Evolutionary conservation across 2,329 filamentous ascomycete species (phyloP), one percentile per base, ranked within the genome.

Genomic region (Zymoseptoria crescenta): DNA sequence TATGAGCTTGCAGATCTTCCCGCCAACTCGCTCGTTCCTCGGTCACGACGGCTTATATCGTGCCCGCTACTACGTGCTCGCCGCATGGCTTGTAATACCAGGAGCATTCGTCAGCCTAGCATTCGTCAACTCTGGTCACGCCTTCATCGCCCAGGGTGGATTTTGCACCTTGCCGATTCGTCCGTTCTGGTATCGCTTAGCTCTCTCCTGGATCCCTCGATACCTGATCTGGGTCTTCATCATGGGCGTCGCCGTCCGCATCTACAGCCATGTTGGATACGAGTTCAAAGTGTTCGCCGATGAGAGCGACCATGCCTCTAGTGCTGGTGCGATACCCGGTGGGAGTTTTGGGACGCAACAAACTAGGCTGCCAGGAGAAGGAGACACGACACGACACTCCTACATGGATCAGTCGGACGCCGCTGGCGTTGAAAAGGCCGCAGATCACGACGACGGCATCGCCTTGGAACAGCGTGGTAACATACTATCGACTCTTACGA

Each of bases 121-220:
- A 0, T 91, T 89, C 64, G 69, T 85, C 65, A 81, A 83, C 59
- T 74, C 75, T 4, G 70, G 72, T 2, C 68, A 72, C 1, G 83
- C 79, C 1, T 91, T 87, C 67, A 74, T 81, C 51, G 82, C 85
- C 21, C 80, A 83, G 54, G 86, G 85, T 1, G 81, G 84, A 20
- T 87, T 85, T 66, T 93, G 89, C 71, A 87, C 86, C 62, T 76
- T 92, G 2, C 87, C 88, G 0, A 76, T 82, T 16, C 77, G 81
- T 3, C 85, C 87, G 0, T 79, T 80, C 61, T 92, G 88, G 89
- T 86, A 87, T 62, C 80, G 85, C 50, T 75, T 87, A 16, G 84
- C 81, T 0, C 76, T 92, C 2, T 82, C 82, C 59, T 93, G 89
- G 88, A 79, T 88, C 7, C 89, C 88, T 41, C 81, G 88, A 54